Conservation (phyloP, 2,329 filamentous ascomycete genomes). For the Epichloe gansuensis region DNA sequence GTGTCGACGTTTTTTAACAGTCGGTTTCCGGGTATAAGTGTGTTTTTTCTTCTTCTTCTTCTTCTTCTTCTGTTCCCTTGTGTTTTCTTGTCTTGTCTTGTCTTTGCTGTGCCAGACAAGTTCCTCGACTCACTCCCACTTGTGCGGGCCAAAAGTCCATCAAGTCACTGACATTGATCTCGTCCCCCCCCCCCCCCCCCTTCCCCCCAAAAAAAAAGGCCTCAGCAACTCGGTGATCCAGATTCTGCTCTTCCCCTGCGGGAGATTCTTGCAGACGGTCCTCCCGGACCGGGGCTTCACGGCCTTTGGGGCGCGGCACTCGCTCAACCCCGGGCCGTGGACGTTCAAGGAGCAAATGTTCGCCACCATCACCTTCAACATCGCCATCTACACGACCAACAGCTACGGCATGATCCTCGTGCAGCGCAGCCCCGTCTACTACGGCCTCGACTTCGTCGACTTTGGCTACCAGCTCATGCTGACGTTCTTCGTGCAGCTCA, state of each 20-base stretch:
- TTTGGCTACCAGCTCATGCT: slow-evolving; percentile 35
- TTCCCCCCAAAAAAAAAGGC: slow-evolving; percentile 7
- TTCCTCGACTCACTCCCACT: too few species aligned
- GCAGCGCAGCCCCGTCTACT: slow-evolving; percentile 31
- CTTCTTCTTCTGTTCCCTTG: too few species aligned
- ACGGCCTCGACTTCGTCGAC: slow-evolving; percentile 25
- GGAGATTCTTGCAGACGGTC: slow-evolving; percentile 29
- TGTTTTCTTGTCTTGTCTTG: too few species aligned
- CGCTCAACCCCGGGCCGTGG: slow-evolving; percentile 41
- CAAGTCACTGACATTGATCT: background rate
- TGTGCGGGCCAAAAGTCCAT: too few species aligned
- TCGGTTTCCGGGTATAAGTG: slow-evolving; percentile 24
- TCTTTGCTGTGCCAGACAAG: too few species aligned
- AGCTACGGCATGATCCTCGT: slow-evolving; percentile 35
- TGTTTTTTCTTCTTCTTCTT: background rate
- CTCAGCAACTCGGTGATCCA: slow-evolving; percentile 27
- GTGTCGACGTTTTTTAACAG: slow-evolving; percentile 29
- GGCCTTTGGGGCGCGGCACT: slow-evolving; percentile 26
- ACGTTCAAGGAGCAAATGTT: slow-evolving; percentile 47
- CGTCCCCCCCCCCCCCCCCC: too few species aligned
- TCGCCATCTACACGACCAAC: slow-evolving; percentile 32
- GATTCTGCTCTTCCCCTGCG: slow-evolving; percentile 22
- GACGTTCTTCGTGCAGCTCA: slow-evolving; percentile 33
- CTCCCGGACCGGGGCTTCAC: slow-evolving; percentile 33
- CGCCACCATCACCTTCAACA: slow-evolving; percentile 46